Conservation (phyloP, 2,329 filamentous ascomycete genomes). For the Neofusicoccum ribis region DNA sequence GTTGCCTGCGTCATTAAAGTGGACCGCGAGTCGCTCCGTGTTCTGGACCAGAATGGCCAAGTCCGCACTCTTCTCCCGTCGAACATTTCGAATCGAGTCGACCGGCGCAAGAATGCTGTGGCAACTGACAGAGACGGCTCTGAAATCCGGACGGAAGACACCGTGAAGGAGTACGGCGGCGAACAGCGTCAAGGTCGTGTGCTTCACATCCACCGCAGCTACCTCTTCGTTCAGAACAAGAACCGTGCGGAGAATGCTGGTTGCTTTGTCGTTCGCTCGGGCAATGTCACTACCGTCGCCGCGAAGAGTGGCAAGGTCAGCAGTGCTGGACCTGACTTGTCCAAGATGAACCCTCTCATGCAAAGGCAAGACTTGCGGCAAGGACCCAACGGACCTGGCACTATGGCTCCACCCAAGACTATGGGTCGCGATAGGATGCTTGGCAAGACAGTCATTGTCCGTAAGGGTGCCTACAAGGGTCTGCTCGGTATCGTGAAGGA, state of each 20-base stretch:
- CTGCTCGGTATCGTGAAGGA: conserved; percentile 95
- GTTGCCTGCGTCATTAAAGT: conserved; percentile 94
- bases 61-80: conserved; percentile 82
- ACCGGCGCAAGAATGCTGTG: conserved; percentile 78
- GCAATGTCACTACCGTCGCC: conserved; percentile 86
- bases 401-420: conserved; percentile 68
- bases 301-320: conserved; percentile 85
- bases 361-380: conserved; percentile 60
- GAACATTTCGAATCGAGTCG: conserved; percentile 86
- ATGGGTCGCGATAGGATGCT: conserved; percentile 80
- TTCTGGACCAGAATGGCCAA: conserved; percentile 88
- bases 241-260: conserved; percentile 82
- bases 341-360: conserved; percentile 88
- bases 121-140: conserved; percentile 91
- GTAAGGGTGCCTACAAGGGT: conserved; percentile 87
- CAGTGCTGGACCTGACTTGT: conserved; percentile 73
- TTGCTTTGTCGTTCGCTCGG: conserved; percentile 83
- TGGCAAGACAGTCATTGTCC: conserved; percentile 87
- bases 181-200: conserved; percentile 86
- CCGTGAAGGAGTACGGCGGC: conserved; percentile 85
- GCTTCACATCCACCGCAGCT: conserved; percentile 91
- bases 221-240: conserved; percentile 84
- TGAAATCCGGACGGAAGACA: conserved; percentile 88
- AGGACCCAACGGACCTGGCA: conserved; percentile 42
- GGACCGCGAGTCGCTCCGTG: conserved; percentile 85